Conservation (phyloP, 2,329 filamentous ascomycete genomes). For the Talaromyces sp. region DNA sequence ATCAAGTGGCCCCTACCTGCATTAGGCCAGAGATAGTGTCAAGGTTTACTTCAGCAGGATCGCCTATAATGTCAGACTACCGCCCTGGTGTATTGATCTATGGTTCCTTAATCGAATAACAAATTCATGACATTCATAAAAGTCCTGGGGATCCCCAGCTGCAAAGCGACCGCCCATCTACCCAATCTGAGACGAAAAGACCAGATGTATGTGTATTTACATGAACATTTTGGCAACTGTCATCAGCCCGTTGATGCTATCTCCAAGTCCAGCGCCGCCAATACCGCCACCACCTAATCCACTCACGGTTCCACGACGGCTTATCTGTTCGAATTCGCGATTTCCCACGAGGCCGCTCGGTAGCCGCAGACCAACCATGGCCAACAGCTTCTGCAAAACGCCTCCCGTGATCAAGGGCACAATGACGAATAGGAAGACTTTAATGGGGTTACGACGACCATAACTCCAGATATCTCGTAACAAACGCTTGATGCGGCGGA, state of each 20-base stretch:
- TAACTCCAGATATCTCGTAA: slow-evolving; percentile 78
- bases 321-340: slow-evolving; percentile 18
- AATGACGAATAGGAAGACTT: slow-evolving; percentile 81
- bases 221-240: slow-evolving; percentile 38
- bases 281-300: slow-evolving; percentile 20
- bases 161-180: neutral
- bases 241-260: slow-evolving; percentile 31
- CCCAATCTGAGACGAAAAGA: neutral
- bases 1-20: neutral
- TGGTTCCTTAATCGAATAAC: neutral
- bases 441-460: slow-evolving; percentile 76
- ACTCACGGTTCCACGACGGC: slow-evolving; percentile 17
- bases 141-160: neutral
- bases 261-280: slow-evolving; percentile 31
- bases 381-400: slow-evolving; percentile 71
- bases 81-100: neutral
- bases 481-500: slow-evolving; percentile 73
- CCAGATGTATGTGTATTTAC: slow-evolving; percentile 18
- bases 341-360: slow-evolving; percentile 50
- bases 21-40: neutral
- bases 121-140: slow-evolving; percentile 2
- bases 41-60: neutral
- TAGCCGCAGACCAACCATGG: slow-evolving; percentile 73
- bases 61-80: neutral
- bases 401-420: slow-evolving; percentile 85